These are phyloP conservation scores for Gnetum montanum DNA, from an alignment of 75 land plant genomes.

Conservation along the genomic window DNA sequence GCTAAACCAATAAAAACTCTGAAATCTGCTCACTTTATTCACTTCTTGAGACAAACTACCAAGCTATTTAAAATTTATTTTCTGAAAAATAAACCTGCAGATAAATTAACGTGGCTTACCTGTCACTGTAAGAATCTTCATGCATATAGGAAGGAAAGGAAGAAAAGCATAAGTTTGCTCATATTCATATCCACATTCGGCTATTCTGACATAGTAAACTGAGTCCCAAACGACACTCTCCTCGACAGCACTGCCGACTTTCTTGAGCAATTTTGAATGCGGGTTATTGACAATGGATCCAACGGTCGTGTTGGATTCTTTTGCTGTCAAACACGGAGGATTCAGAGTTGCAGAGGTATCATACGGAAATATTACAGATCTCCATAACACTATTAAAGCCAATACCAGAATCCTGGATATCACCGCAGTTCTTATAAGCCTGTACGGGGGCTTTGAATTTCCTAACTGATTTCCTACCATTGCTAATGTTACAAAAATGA, in stretches of 20 bases:
- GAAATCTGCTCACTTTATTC: no score
- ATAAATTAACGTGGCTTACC: no score
- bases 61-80: no score
- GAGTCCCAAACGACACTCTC: slow-evolving; percentile 74
- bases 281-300: not conserved
- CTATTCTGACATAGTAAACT: slow-evolving; percentile 81
- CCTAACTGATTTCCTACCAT: no score
- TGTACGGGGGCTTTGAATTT: no score
- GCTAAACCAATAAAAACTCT: no score
- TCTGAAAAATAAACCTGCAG: no score
- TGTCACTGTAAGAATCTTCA: slow-evolving; percentile 41
- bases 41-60: no score
- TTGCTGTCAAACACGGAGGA: slow-evolving; percentile 42
- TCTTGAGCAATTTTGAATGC: not conserved
- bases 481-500: no score
- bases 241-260: slow-evolving; percentile 32
- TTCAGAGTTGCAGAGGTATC: slow-evolving; percentile 76
- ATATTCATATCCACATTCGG: slow-evolving; percentile 93
- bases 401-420: slow-evolving; percentile 45
- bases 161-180: slow-evolving; percentile 89
- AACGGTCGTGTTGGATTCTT: not conserved
- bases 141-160: slow-evolving; percentile 61
- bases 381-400: slow-evolving; percentile 45
- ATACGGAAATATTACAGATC: slow-evolving; percentile 56
- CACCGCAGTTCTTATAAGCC: slow-evolving; percentile 21